Evolutionary conservation across 768 basidiomycete genomes (phyloP), one percentile per base, ranked within the genome.

Genomic region (Agrocybe praecox): DNA sequence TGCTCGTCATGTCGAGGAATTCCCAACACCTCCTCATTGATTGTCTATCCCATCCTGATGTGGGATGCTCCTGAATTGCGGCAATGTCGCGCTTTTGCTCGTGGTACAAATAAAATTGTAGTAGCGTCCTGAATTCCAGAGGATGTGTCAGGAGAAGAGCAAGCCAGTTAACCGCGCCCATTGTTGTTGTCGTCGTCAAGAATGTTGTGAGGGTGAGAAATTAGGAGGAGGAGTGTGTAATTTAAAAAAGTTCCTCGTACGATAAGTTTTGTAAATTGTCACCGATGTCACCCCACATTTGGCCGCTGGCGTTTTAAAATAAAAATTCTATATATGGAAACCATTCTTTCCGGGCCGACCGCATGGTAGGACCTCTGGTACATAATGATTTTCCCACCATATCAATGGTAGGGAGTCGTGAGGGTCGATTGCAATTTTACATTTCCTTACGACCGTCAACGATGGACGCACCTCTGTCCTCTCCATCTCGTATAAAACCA

Each of bases 11-110:
- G 79, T 98, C 96, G 52, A 98, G 77, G 64, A 94, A 88, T 7
- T 83, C 77, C 96, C 95, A 98, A 67, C 95, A 98, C 43, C 85
- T 79, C 54, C 86, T 83, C 96, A 99, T 99, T 9, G 85, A 77
- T 36, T 81, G 67, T 54, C 96, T 79, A 74, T 97, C 87, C 87
- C 91, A 98, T 43, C 93, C 93, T 1, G 94, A 91, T 18, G 88
- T 86, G 0, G 81, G 76, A 62, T 90, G 84, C 64, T 98, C 92
- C 59, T 81, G 74, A 55, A 85, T 75, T 1, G 84, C 78, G 44
- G 90, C 86, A 64, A 98, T 91, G 65, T 96, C 92, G 63, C 94
- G 86, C 65, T 86, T 86, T 61, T 82, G 78, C 58, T 94, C 88
- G 72, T 94, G 85, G 74, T 88, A 95, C 32, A 97, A 63, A 64